Evolutionary conservation across 805 yeast genomes (phyloP).

Genomic region (Wickerhamomyces kurtzmanii): DNA sequence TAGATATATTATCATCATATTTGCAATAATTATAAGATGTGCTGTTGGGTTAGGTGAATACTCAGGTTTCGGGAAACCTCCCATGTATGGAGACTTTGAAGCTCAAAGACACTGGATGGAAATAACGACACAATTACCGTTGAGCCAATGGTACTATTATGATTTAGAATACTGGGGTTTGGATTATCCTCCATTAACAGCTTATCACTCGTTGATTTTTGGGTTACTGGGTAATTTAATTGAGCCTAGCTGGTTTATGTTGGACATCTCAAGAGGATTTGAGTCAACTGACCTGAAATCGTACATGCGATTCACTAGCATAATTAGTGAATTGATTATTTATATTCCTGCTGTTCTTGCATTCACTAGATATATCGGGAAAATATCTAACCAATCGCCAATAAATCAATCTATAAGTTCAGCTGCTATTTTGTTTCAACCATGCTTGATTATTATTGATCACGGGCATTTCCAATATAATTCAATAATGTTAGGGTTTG

Average conservation of each 20-base stretch:
- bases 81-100: slow-evolving; percentile 92
- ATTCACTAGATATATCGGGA: slow-evolving; percentile 65
- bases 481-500: slow-evolving; percentile 86
- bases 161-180: slow-evolving; percentile 93
- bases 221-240: slow-evolving; percentile 65
- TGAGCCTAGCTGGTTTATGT: slow-evolving; percentile 65
- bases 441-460: slow-evolving; percentile 74
- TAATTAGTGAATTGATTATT: slow-evolving; percentile 62
- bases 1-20: slow-evolving; percentile 60
- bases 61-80: slow-evolving; percentile 64
- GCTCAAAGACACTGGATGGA: slow-evolving; percentile 99
- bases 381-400: slow-evolving; percentile 43
- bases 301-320: slow-evolving; percentile 75
- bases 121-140: slow-evolving; percentile 67
- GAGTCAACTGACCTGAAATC: slow-evolving; percentile 64
- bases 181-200: slow-evolving; percentile 96
- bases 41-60: slow-evolving; percentile 87
- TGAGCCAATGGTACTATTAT: slow-evolving; percentile 77
- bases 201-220: slow-evolving; percentile 76
- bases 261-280: slow-evolving; percentile 64
- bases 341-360: slow-evolving; percentile 76
- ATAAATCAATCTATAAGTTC: slow-evolving; percentile 71
- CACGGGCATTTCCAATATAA: slow-evolving; percentile 98
- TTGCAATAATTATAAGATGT: slow-evolving; percentile 67
- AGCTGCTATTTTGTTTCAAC: slow-evolving; percentile 76